These are phyloP conservation scores for Pyrrhoderma lamaoense DNA, from an alignment of 1,284 basidiomycete genomes.

Conservation along the genomic window DNA sequence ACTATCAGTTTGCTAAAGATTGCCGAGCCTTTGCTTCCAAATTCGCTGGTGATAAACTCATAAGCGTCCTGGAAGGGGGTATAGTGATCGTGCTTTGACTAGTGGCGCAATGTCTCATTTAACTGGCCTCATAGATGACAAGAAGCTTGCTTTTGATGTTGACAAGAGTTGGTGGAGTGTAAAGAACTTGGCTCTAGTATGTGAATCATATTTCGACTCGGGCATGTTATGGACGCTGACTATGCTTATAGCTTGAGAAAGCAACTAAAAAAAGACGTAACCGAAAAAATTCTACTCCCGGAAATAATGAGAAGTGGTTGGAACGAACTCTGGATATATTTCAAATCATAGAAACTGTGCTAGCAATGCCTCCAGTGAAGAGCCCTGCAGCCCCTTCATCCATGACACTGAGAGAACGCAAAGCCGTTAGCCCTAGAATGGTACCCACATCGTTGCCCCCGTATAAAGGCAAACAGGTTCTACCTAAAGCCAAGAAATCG, in stretches of 20 bases:
- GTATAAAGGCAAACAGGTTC: neutral
- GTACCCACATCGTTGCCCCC: slow-evolving; percentile 20
- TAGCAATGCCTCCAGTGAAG: slow-evolving; percentile 26
- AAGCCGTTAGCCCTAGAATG: slow-evolving; percentile 27
- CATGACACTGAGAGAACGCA: slow-evolving; percentile 53
- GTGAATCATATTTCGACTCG: slow-evolving; percentile 11
- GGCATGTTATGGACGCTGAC: slow-evolving; percentile 1
- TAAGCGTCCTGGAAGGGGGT: slow-evolving; percentile 95
- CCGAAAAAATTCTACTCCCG: slow-evolving; percentile 34
- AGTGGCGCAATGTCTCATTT: slow-evolving; percentile 80
- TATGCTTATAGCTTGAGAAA: slow-evolving; percentile 56
- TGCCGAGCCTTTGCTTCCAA: slow-evolving; percentile 59
- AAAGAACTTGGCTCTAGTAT: slow-evolving; percentile 57
- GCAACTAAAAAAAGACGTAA: slow-evolving; percentile 55
- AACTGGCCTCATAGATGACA: slow-evolving; percentile 49
- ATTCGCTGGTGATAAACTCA: slow-evolving; percentile 63
- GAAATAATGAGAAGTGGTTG: slow-evolving; percentile 46
- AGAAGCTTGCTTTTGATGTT: slow-evolving; percentile 23
- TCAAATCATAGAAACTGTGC: slow-evolving; percentile 31
- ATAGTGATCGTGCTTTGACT: slow-evolving; percentile 82
- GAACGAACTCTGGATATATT: slow-evolving; percentile 41
- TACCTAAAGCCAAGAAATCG: no score
- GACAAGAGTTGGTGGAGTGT: slow-evolving; percentile 64
- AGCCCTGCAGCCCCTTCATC: slow-evolving; percentile 30
- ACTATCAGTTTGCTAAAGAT: slow-evolving; percentile 77